Base-by-base conservation (phyloP, 768 basidiomycete species). In the Leccinum variicolor region DNA sequence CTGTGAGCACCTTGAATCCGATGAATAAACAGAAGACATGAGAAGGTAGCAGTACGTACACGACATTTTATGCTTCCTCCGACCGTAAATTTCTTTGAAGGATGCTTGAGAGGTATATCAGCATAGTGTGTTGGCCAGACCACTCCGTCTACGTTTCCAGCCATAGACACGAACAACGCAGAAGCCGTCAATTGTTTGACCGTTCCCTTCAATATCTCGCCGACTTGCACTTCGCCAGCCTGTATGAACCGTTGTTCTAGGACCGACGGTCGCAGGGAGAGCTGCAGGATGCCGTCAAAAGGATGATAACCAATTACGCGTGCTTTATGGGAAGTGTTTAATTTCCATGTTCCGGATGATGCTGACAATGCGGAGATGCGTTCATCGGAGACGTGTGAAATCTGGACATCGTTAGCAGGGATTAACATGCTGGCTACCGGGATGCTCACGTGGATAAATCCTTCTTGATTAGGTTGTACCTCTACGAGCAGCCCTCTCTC, bases 111-210 rank as follows among this genome's bases (percentile, higher is more conserved):
- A n/a, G 77, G 70, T 66, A 98, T 94, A 71, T 99, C 97, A 11
- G 97, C 94, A 69, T 91, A 97, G 69, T 98, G 97, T 59, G 86
- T 83, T 1, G 95, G 94, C 90, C 92, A 97, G 21, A 98, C 80
- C 26, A 97, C 88, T 28, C 92, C 97, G 66, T 97, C 93, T 31
- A 98, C 86, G 58, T 83, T 91, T 6, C 92, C 93, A 5, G 89
- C 85, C 55, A 98, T 77, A 28, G 90, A 85, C 43, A 98, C 84
- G 66, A 97, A 96, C 36, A 99, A 74, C 1, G 84, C 89, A 33
- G 83, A 80, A 56, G 91, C 87, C 3, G 87, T 87, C 50, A 99
- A 79, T 59, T 83, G 86, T 75, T 92, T 95, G 61, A 99, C 84
- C 0, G 86, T 92, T 6, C 91, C 94, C 73, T 89, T 94, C 64